phyloP scores from a whole-genome alignment of 2,329 filamentous ascomycete species.

The Xylariaceae sp. region DNA sequence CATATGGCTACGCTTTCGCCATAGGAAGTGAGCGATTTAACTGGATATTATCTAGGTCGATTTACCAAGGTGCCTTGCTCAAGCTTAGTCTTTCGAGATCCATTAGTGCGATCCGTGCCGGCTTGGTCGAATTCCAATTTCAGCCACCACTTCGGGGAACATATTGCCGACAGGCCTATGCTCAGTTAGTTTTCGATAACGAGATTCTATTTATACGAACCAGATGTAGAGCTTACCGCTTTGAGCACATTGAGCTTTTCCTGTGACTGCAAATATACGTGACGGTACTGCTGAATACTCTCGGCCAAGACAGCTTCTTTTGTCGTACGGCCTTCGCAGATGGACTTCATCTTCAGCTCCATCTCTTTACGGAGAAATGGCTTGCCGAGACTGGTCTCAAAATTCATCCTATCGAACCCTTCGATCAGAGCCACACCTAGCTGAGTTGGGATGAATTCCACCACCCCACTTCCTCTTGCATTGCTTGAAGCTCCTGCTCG shows the following conservation, averaged over 20 bases:
- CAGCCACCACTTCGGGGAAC: slow-evolving; percentile 44
- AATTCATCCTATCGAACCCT: slow-evolving; percentile 92
- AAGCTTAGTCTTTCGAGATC: slow-evolving; percentile 8
- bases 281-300: slow-evolving; percentile 83
- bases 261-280: slow-evolving; percentile 81
- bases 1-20: slow-evolving; percentile 11
- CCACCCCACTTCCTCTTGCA: slow-evolving; percentile 55
- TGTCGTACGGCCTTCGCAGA: slow-evolving; percentile 83
- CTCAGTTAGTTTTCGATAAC: slow-evolving; percentile 14
- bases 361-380: slow-evolving; percentile 97
- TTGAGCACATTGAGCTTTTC: slow-evolving; percentile 72
- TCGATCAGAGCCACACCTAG: slow-evolving; percentile 90
- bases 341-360: slow-evolving; percentile 95
- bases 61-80: neutral
- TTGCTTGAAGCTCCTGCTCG: slow-evolving; percentile 45
- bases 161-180: slow-evolving; percentile 59
- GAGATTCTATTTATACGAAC: neutral
- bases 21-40: slow-evolving; percentile 10
- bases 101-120: slow-evolving; percentile 7
- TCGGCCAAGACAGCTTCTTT: slow-evolving; percentile 76
- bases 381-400: slow-evolving; percentile 91
- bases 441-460: slow-evolving; percentile 91
- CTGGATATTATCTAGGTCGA: neutral
- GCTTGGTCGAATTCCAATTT: slow-evolving; percentile 9
- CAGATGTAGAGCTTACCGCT: slow-evolving; percentile 50